Evolutionary conservation across 352 stramenopile species (phyloP).

Genomic region (Pythium pyrilobum): DNA sequence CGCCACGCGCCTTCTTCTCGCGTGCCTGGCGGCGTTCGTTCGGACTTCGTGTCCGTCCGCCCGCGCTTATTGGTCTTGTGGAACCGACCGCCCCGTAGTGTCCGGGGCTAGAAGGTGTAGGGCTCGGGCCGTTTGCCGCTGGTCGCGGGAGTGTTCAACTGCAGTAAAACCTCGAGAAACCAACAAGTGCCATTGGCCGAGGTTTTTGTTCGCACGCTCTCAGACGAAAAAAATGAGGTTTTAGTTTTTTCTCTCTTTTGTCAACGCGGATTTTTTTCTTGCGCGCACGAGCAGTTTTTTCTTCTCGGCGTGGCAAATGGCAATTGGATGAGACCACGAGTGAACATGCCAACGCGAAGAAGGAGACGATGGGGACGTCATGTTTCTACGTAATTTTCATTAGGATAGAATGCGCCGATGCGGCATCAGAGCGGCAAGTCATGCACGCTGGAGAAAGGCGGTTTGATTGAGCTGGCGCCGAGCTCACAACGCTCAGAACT

Average conservation of each 20-base stretch:
- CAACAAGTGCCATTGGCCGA: neutral
- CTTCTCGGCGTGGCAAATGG: neutral
- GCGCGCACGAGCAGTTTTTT: neutral
- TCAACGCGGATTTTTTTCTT: no score
- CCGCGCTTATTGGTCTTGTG: slow-evolving; percentile 17
- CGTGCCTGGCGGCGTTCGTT: neutral
- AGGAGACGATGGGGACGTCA: no score
- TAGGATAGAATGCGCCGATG: no score
- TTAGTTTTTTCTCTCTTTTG: slow-evolving; percentile 1
- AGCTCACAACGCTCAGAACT: slow-evolving; percentile 9
- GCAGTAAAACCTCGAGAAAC: slow-evolving; percentile 19
- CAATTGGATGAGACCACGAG: neutral
- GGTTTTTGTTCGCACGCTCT: neutral
- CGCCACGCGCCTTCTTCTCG: neutral
- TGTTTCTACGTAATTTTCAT: no score
- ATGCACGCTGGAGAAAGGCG: no score
- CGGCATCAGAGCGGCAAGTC: no score
- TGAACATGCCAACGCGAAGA: neutral
- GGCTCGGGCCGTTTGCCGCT: slow-evolving; percentile 13
- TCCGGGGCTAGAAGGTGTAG: slow-evolving; percentile 16
- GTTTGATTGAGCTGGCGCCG: neutral
- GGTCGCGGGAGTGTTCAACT: slow-evolving; percentile 5
- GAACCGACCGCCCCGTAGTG: neutral
- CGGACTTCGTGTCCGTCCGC: neutral
- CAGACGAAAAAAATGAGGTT: no score